These are phyloP conservation scores for Geranium brycei DNA, from an alignment of 345 rosid genomes.

Conservation along the genomic window DNA sequence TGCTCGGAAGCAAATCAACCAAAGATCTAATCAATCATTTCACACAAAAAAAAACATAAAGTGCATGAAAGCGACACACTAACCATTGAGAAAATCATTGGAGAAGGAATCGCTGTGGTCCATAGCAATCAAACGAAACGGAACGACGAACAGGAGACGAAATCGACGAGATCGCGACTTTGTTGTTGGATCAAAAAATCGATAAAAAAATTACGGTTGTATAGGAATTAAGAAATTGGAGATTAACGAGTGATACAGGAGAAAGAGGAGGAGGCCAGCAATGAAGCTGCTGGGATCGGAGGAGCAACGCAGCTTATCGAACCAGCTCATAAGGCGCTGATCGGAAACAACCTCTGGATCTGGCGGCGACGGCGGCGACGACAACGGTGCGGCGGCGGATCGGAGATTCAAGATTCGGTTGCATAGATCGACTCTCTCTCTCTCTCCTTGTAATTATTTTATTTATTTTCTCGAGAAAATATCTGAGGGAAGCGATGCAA, in stretches of 20 bases:
- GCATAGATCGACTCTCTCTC: background rate
- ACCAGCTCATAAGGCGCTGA: conserved; percentile 34
- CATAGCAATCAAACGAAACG: conserved; percentile 16
- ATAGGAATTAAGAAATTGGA: conserved; percentile 54
- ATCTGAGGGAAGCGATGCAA: background rate
- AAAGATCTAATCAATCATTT: background rate
- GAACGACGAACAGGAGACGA: background rate
- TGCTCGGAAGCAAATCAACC: background rate
- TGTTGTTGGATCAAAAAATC: background rate
- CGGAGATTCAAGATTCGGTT: background rate
- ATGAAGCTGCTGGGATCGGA: conserved; percentile 52
- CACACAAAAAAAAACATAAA: background rate
- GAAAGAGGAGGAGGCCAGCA: conserved; percentile 37
- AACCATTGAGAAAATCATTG: conserved; percentile 12
- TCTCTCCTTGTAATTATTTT: background rate
- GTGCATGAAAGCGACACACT: background rate
- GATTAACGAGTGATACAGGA: conserved; percentile 38
- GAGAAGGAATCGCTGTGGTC: conserved; percentile 21
- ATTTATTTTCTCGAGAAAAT: too few species aligned
- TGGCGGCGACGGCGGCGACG: background rate
- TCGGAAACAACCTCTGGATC: background rate
- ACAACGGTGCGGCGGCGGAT: background rate
- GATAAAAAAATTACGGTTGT: conserved; percentile 21
- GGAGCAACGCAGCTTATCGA: conserved; percentile 33
- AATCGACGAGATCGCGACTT: background rate